Percentiles rank a stretch among this genome's conserved stretches.
Conservation (phyloP, 2,329 filamentous ascomycete species). For the Thielaviopsis ethacetica region DNA sequence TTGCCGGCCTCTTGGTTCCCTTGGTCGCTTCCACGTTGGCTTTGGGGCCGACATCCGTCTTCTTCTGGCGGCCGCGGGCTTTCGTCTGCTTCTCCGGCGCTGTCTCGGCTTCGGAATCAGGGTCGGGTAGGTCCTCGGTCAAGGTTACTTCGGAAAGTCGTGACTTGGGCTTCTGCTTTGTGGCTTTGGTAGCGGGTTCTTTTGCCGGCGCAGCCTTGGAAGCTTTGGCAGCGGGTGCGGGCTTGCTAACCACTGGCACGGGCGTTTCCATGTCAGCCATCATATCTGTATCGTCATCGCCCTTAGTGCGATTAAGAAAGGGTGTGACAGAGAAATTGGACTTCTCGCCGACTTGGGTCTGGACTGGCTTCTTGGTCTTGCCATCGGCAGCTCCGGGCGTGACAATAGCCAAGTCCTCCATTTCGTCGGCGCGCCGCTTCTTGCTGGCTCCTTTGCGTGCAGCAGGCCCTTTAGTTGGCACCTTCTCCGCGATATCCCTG, state of each 20-base stretch:
- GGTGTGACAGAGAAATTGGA: constrained; percentile 89
- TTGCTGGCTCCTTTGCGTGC: constrained; percentile 21
- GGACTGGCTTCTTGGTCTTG: constrained; percentile 42
- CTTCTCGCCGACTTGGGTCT: constrained; percentile 54
- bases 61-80: not conserved
- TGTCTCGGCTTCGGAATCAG: not conserved
- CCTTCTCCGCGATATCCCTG: constrained; percentile 14
- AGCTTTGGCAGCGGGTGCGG: not conserved
- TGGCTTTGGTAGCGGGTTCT: constrained; percentile 9
- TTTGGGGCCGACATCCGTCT: not conserved
- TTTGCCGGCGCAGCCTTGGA: not conserved
- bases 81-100: not conserved
- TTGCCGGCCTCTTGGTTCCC: not conserved
- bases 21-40: not conserved
- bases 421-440: constrained; percentile 31
- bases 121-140: not conserved
- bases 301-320: constrained; percentile 63
- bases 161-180: constrained; percentile 7
- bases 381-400: constrained; percentile 26
- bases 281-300: constrained; percentile 18
- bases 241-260: constrained; percentile 7
- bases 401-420: constrained; percentile 30
- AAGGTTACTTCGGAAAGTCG: constrained; percentile 9
- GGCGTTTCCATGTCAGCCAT: constrained; percentile 4
- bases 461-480: constrained; percentile 18